Evolutionary conservation across 495 filamentous ascomycete species (phyloP), one percentile per base, ranked within the genome.

Genomic region (Xylaria intraflava): DNA sequence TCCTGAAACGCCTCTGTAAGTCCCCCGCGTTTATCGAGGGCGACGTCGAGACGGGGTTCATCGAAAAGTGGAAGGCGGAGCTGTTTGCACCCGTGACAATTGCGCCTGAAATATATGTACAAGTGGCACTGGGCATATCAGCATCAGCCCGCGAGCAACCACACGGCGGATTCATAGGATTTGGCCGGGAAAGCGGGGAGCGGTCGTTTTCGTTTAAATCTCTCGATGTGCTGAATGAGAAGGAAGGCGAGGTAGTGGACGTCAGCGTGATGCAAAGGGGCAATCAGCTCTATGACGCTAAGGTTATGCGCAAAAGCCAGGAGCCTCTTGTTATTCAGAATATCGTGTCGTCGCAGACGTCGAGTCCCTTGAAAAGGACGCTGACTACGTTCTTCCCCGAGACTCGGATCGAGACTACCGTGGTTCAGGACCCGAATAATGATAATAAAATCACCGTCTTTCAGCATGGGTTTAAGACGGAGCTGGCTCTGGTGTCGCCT

Each of bases 11-110:
- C 6, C 72, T 96, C 26, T 94, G 90, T 66, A 77, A 77, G 27
- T 90, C 86, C 61, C 77, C 82, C 8, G 87, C 83, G 36, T 98
- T 97, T 60, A 80, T 95, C 58, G 79, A 83, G 17, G 93, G 91
- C 10, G 83, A 90, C 10, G 90, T 98, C 6, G 94, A 99, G 65
- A 97, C 93, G 0, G 93, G 93, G 5, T 99, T 93, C 65, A 97
- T 98, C 58, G 83, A 86, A 38, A 95, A 94, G 62, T 84, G 94
- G 67, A 80, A 77, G 48, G 79, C 83, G 14, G 86, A 90, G 53
- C 76, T 93, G 1, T 92, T 93, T 58, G 59, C 68, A 9, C 70
- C 74, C 11, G 66, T 78, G 33, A 49, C 59, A 0, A 74, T 82
- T 12, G 73, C 77, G 5, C 71, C 83, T 19, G 87, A 92, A 62